Conservation (phyloP, 2,329 filamentous ascomycete species). For the Sphaerulina populicola region DNA sequence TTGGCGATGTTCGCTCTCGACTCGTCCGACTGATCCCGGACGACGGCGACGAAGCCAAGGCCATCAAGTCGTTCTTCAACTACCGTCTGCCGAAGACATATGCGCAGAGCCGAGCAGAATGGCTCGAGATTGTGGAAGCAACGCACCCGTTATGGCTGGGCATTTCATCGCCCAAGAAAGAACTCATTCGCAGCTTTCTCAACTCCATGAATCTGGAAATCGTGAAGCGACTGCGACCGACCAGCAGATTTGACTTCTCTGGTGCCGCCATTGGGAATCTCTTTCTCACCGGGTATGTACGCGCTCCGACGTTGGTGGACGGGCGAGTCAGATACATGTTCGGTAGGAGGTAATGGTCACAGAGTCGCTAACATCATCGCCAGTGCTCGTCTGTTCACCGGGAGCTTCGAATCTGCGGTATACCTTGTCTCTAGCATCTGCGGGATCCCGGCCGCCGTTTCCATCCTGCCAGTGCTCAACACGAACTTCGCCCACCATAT, state of each 20-base stretch:
- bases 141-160: slow-evolving; percentile 64
- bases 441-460: slow-evolving; percentile 65
- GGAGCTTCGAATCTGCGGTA: slow-evolving; percentile 85
- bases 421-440: slow-evolving; percentile 84
- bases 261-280: slow-evolving; percentile 46
- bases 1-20: slow-evolving; percentile 63
- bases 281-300: slow-evolving; percentile 43
- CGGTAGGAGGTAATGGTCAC: slow-evolving; percentile 49
- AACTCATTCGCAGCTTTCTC: slow-evolving; percentile 45
- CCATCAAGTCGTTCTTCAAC: slow-evolving; percentile 79
- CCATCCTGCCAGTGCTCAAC: slow-evolving; percentile 83
- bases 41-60: slow-evolving; percentile 53
- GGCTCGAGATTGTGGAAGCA: slow-evolving; percentile 82
- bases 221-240: slow-evolving; percentile 41
- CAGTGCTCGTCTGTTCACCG: slow-evolving; percentile 80
- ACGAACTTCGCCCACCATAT: slow-evolving; percentile 95
- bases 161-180: slow-evolving; percentile 44
- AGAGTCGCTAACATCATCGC: slow-evolving; percentile 8
- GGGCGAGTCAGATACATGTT: background rate
- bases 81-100: slow-evolving; percentile 63
- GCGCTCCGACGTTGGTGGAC: background rate
- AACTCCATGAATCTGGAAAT: slow-evolving; percentile 46
- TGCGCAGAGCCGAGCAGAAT: slow-evolving; percentile 60
- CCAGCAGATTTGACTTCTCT: slow-evolving; percentile 43
- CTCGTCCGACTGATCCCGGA: slow-evolving; percentile 84